Base-by-base conservation (phyloP, 1,139 yeast genomes). In the Taphrina populina region DNA sequence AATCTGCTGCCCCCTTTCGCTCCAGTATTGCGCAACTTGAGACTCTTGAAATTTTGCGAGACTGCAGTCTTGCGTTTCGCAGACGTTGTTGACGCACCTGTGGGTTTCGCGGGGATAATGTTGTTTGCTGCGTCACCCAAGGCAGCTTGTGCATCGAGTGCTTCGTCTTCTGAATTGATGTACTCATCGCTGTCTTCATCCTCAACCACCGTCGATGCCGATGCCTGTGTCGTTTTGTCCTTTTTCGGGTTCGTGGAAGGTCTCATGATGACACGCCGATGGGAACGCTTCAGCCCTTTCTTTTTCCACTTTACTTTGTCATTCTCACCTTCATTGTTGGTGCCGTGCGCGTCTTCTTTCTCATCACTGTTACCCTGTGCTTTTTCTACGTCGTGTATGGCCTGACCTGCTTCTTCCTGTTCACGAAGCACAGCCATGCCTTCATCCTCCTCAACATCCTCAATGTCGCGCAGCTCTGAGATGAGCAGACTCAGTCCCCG, bases 221-320 rank as follows among this genome's bases (percentile, higher is more conserved):
- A n/a, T n/a, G 23, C 20, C 5, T 37, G 33, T 11, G 47, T 13
- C 4, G 15, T 21, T 15, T 27, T 20, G 27, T 36, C 39, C 46
- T 21, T 21, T n/a, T n/a, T n/a, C n/a, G n/a, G n/a, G n/a, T n/a
- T n/a, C 11, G 37, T 40, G 11, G 44, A 13, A 4, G 54, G 54
- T 17, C 54, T 29, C 54, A 49, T 49, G 11, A 49, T 23, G 15
- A 49, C 54, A 3, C 54, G 45, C n/a, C 54, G 45, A 49, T 39
- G 54, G 10, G 43, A 24, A 5, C 54, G 15, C 33, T 49, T 49
- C 11, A 49, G 39, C 7, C 54, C 54, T 20, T 49, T 49, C 40
- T 49, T 49, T 46, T 49, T 37, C 54, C 54, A 49, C 26, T 41
- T 40, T 30, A 49, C 46, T 24, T 39, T 49, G 20, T 43, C 47